These are phyloP conservation scores for Cryptosporidium meleagridis DNA, from an alignment of 169 alveolate species.

Conservation along the genomic window DNA sequence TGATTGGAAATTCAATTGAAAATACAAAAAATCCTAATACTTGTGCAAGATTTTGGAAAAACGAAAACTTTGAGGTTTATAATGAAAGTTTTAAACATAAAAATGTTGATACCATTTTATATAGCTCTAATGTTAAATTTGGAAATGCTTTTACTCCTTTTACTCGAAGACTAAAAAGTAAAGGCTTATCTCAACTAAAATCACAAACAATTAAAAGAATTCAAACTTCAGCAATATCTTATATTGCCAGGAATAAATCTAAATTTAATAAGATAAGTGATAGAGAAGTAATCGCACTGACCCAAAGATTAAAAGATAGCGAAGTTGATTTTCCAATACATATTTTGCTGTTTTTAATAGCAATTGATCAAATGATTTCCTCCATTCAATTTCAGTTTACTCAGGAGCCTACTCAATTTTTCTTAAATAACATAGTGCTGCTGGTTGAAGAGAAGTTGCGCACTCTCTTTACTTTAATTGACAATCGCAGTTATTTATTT, in stretches of 20 bases:
- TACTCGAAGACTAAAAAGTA: conserved; percentile 6
- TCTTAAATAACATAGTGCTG: neutral
- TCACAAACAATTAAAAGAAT: conserved; percentile 71
- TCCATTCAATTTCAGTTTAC: neutral
- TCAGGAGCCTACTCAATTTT: neutral
- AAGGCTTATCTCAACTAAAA: conserved; percentile 15
- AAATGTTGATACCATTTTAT: neutral
- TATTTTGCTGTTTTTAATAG: conserved; percentile 23
- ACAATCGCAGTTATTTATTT: conserved; percentile 34
- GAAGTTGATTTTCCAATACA: conserved; percentile 44
- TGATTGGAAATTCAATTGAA: neutral
- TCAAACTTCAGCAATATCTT: conserved; percentile 33
- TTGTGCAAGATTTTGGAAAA: neutral
- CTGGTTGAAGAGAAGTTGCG: conserved; percentile 1
- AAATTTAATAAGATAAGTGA: neutral
- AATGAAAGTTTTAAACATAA: neutral
- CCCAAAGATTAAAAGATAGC: neutral
- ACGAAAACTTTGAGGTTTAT: neutral
- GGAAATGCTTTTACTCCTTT: conserved; percentile 28
- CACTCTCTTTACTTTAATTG: conserved; percentile 7
- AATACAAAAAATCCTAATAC: neutral
- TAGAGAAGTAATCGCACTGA: neutral
- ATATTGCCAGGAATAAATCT: neutral
- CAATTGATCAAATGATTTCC: conserved; percentile 31
- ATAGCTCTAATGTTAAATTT: neutral